These are phyloP conservation scores for Phaeotremella fagi DNA, from an alignment of 768 basidiomycete genomes.

Conservation along the genomic window DNA sequence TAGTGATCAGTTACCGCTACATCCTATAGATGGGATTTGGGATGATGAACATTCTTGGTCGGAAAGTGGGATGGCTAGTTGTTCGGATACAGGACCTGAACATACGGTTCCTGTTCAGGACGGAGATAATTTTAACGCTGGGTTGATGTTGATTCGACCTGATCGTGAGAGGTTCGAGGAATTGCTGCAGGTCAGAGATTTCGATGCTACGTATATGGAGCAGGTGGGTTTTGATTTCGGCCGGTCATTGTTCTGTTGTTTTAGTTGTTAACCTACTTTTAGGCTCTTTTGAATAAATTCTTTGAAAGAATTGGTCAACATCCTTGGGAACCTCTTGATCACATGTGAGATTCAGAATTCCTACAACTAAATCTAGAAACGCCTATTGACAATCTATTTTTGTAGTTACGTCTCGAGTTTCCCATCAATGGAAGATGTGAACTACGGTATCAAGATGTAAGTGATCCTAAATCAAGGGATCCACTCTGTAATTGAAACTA, in stretches of 20 bases:
- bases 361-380: too few relatives aligned
- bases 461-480: not conserved
- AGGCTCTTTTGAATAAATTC: constrained; percentile 17
- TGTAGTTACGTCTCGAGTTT: constrained; percentile 11
- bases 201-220: constrained; percentile 15
- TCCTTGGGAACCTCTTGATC: constrained; percentile 10
- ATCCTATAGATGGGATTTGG: constrained; percentile 23
- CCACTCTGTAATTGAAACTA: not conserved
- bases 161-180: constrained; percentile 3
- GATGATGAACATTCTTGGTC: constrained; percentile 1
- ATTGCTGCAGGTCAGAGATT: constrained; percentile 8
- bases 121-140: constrained; percentile 27
- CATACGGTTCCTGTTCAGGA: constrained; percentile 17
- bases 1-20: constrained; percentile 10
- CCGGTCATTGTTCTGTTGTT: too few relatives aligned
- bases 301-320: constrained; percentile 7
- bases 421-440: constrained; percentile 1
- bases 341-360: constrained; percentile 7
- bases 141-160: constrained; percentile 16
- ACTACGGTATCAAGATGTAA: not conserved
- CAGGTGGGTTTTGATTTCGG: too few relatives aligned
- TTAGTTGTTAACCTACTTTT: too few relatives aligned
- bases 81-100: not conserved
- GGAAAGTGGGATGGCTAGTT: constrained; percentile 4
- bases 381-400: not conserved